Conservation (phyloP, 2,329 filamentous ascomycete species). For the Claviceps capensis region DNA sequence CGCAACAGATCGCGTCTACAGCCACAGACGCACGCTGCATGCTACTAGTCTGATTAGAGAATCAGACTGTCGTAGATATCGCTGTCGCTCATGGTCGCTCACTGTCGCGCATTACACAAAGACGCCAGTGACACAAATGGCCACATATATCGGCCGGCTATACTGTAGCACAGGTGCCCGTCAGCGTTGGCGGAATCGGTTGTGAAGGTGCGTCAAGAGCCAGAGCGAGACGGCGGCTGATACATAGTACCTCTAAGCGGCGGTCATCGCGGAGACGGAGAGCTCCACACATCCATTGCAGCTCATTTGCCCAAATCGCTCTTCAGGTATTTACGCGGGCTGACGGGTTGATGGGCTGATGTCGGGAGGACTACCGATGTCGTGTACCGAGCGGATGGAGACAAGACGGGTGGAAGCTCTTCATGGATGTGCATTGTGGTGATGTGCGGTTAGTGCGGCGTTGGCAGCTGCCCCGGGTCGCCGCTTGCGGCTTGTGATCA, state of each 20-base stretch:
- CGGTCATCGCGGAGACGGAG: not conserved
- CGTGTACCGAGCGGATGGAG: not conserved
- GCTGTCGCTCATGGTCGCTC: not conserved
- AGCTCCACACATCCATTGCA: not conserved
- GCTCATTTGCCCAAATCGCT: not conserved
- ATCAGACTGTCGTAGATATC: not conserved
- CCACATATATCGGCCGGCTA: not conserved
- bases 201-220: not conserved
- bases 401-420: not conserved
- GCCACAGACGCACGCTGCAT: not conserved
- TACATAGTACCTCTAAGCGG: no score
- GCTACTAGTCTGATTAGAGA: not conserved
- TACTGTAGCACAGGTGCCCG: not conserved
- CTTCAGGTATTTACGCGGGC: not conserved
- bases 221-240: no score
- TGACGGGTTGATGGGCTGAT: not conserved
- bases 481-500: slow-evolving; percentile 1
- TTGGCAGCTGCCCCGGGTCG: not conserved
- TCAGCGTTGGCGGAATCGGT: not conserved
- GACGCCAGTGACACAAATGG: not conserved
- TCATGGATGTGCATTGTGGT: not conserved
- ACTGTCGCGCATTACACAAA: not conserved
- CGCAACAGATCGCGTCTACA: not conserved
- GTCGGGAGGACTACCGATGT: not conserved
- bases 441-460: no score